Evolutionary conservation across 257 asterid species (phyloP), one percentile per base, ranked within the genome.

Genomic region (Nicotiana tomentosiformis): DNA sequence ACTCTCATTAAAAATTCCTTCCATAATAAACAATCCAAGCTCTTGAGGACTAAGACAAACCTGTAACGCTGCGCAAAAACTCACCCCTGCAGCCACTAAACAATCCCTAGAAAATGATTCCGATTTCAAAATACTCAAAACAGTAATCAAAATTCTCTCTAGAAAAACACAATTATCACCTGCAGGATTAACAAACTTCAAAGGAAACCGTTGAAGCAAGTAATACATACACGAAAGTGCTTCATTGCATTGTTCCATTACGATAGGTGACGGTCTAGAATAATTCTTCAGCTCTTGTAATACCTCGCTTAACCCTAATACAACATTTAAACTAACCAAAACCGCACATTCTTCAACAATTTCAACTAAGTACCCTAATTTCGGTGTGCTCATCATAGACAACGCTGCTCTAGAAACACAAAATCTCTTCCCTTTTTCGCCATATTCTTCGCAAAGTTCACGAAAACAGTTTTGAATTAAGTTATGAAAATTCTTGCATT

Each of bases 161-260:
- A 94, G 64, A 60, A 91, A 88, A 86, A 62, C 62, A 33, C 56
- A 57, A 80, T 33, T 84, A n/a, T 74, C 74, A 56, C 70, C 82
- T 14, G 16, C 67, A 70, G 72, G 66, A 39, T 76, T 67, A 51
- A 53, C 30, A 55, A 96, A 92, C 87, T 84, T 91, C 18, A 55
- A 85, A 1, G 99, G 99, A 84, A 91, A 94, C 35, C 98, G 96
- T 83, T 94, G 99, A 49, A 96, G 92, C 91, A 94, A 82, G 92
- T 96, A 96, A 84, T 94, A 96, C 89, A 93, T 64, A 88, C 99
- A 94, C 20, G 99, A 96, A 78, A 96, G 92, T 5, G 99, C 97
- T 86, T 96, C 99, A 89, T 96, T 98, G 87, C 97, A 96, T 78
- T 96, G 98, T 74, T 94, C 98, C 97, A 96, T 92, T 43, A 94